Evolutionary conservation across 345 rosid genomes (phyloP), one percentile per base, ranked within the genome.

Genomic region (Eucalyptus cloeziana): DNA sequence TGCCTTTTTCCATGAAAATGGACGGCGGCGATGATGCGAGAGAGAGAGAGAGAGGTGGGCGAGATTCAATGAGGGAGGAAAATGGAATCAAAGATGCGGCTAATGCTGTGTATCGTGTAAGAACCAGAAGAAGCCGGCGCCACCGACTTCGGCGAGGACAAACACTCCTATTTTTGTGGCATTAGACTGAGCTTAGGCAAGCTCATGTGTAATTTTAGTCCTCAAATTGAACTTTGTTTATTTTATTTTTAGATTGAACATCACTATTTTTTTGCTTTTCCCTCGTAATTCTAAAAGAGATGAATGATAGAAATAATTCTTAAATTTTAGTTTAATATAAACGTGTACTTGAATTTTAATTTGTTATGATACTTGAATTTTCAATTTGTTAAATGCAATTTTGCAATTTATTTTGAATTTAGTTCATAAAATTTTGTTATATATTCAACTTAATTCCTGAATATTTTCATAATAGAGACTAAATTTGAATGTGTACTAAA

Each of bases 1-100:
- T 91, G 49, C 80, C 87, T 15, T 88, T 88, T 90, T 91, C 96
- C 96, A 95, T 95, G 47, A 76, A 76, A 76, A 76, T 21, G 25
- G 47, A 7, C n/a, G 47, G 47, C 83, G 83, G 24, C 83, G 47
- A 40, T 10, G 47, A 40, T 10, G 45, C 6, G 45, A 37, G 45
- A 37, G 27, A 40, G 25, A 71, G 43, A n/a, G 80, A 33, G 79
- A 16, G 76, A 8, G 76, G 40, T 8, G 12, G 76, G 21, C 40
- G 80, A 71, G 44, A 33, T 17, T 33, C 44, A 9, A 19, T 3
- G 1, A 1, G 4, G 44, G 43, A 33, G 44, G 40, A 17, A 9
- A 56, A 56, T 24, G 62, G 62, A 33, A 76, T 6, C 85, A 40
- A 16, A 7, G 47, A 40, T 21, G 30, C 14, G 47, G 83, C 27